These are phyloP conservation scores for Neohortaea acidophila DNA, from an alignment of 495 filamentous ascomycete genomes.

Conservation along the genomic window DNA sequence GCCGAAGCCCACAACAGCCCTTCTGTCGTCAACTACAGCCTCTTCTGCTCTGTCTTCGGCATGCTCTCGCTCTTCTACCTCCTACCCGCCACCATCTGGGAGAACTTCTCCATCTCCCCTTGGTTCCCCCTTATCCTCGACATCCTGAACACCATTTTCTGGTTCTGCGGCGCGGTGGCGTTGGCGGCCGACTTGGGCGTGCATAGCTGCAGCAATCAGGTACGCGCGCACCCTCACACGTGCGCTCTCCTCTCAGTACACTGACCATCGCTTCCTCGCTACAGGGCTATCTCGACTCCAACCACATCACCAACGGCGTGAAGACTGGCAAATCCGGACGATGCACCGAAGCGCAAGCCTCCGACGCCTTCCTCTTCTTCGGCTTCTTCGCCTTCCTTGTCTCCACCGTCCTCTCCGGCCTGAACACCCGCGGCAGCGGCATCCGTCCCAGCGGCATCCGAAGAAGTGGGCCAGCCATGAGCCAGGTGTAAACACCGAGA, in stretches of 20 bases:
- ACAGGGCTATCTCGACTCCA: conserved; percentile 40
- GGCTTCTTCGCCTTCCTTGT: conserved; percentile 45
- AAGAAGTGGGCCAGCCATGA: conserved; percentile 41
- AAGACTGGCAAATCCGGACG: conserved; percentile 36
- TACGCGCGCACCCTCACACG: conserved; percentile 32
- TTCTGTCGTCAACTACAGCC: conserved; percentile 46
- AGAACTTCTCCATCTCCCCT: conserved; percentile 36
- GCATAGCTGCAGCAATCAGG: conserved; percentile 47
- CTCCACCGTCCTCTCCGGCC: conserved; percentile 37
- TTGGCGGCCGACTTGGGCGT: conserved; percentile 42
- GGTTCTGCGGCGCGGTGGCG: conserved; percentile 49
- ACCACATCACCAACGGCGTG: conserved; percentile 47
- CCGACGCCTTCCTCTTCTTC: conserved; percentile 58
- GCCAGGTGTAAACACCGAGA: conserved; percentile 40
- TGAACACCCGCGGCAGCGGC: conserved; percentile 29
- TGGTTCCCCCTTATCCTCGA: conserved; percentile 43
- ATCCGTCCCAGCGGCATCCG: conserved; percentile 27
- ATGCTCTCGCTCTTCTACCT: conserved; percentile 51
- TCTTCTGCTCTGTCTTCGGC: conserved; percentile 50
- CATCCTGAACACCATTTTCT: conserved; percentile 47
- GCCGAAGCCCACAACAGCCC: conserved; percentile 40
- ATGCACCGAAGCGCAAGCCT: conserved; percentile 55
- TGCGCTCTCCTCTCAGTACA: neutral
- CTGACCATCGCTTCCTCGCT: conserved; percentile 8
- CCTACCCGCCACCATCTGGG: conserved; percentile 37